phyloP scores from a whole-genome alignment of 257 asterid genomes.

The Penstemon eatonii region DNA sequence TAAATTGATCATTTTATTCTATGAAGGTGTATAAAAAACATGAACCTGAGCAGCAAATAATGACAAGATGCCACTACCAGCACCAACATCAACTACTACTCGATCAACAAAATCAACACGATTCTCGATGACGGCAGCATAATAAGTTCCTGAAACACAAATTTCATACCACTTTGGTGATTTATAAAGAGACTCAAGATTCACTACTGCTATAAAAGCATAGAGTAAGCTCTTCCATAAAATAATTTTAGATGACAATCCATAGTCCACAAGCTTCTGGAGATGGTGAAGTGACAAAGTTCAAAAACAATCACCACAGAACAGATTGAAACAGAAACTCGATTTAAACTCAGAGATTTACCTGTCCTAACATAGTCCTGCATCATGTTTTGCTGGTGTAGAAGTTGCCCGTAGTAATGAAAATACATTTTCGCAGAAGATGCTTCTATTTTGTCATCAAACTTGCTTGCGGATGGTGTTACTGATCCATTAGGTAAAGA shows the following conservation, averaged over 20 bases:
- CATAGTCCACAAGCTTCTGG: conserved; percentile 15
- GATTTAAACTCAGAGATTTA: conserved; percentile 36
- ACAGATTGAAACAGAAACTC: conserved; percentile 11
- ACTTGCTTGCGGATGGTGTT: conserved; percentile 63
- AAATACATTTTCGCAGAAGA: conserved; percentile 98
- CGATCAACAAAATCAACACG: conserved; percentile 77
- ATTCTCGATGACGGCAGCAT: conserved; percentile 97
- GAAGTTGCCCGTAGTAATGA: conserved; percentile 95
- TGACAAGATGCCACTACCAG: conserved; percentile 99
- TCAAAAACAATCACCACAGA: conserved; percentile 5
- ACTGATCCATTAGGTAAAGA: conserved; percentile 62
- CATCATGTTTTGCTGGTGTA: conserved; percentile 98
- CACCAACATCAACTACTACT: conserved; percentile 98
- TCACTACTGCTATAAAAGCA: conserved; percentile 9
- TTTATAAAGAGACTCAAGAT: conserved; percentile 21
- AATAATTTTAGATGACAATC: conserved; percentile 4
- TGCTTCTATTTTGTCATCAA: conserved; percentile 92
- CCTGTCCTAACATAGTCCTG: conserved; percentile 99
- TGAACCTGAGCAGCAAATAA: conserved; percentile 98
- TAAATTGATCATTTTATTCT: conserved; percentile 18
- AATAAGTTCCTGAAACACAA: conserved; percentile 75
- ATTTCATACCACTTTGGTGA: conserved; percentile 26
- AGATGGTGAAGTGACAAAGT: conserved; percentile 11
- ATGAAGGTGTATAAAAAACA: conserved; percentile 24
- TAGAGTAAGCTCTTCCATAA: conserved; percentile 15